Percentiles rank a stretch among this genome's conserved stretches.
Evolutionary conservation across 2,329 filamentous ascomycete species (phyloP).

Genomic region (Penicillium sp.): DNA sequence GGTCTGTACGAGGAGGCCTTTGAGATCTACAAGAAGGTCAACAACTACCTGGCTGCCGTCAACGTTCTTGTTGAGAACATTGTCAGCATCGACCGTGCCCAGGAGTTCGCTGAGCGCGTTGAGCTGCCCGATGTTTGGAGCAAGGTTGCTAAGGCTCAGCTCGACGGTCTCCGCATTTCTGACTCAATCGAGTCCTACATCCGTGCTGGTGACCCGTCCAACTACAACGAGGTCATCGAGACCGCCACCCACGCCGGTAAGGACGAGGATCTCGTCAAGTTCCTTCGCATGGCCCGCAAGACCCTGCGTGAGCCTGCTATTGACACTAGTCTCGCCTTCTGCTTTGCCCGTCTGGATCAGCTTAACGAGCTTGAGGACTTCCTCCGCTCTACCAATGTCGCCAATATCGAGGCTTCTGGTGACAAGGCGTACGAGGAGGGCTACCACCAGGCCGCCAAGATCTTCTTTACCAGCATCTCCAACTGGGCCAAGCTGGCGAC

Average conservation of each 20-base stretch:
- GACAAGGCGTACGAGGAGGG: slow-evolving; percentile 97
- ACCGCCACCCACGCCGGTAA: slow-evolving; percentile 93
- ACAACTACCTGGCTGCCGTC: slow-evolving; percentile 80
- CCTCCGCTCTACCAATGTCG: slow-evolving; percentile 86
- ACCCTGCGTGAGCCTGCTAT: slow-evolving; percentile 90
- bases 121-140: slow-evolving; percentile 97
- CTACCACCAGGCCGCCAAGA: slow-evolving; percentile 93
- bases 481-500: slow-evolving; percentile 99
- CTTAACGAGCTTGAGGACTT: slow-evolving; percentile 94
- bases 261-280: slow-evolving; percentile 96
- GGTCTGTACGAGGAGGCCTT: slow-evolving; percentile 96
- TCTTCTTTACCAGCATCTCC: slow-evolving; percentile 96
- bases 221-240: slow-evolving; percentile 95
- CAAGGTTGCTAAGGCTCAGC: slow-evolving; percentile 94
- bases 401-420: slow-evolving; percentile 92
- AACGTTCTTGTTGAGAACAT: slow-evolving; percentile 94
- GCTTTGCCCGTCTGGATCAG: slow-evolving; percentile 87
- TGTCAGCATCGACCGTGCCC: slow-evolving; percentile 95
- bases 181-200: slow-evolving; percentile 98
- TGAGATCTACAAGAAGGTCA: slow-evolving; percentile 97
- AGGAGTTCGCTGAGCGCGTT: slow-evolving; percentile 91
- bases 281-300: slow-evolving; percentile 94
- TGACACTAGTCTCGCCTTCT: slow-evolving; percentile 91
- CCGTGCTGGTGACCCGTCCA: slow-evolving; percentile 85
- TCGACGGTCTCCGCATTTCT: slow-evolving; percentile 87